These are phyloP conservation scores for Carex cristatella DNA, from an alignment of 176 grass and related monocot species.

Conservation along the genomic window DNA sequence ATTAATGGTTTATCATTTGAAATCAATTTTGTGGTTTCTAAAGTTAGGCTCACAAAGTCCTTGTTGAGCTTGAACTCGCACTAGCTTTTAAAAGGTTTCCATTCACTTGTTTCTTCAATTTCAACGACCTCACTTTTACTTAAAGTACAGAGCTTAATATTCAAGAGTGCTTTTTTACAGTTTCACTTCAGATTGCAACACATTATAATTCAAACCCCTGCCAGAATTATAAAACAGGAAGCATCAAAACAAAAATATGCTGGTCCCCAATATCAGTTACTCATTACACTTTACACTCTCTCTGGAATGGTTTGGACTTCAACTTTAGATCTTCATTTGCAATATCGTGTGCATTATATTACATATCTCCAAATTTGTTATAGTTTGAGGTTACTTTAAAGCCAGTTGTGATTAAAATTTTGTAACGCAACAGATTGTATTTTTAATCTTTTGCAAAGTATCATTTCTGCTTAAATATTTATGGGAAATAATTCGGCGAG, in stretches of 20 bases:
- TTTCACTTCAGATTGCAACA: neutral
- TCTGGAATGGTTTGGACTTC: neutral
- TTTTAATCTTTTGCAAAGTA: neutral
- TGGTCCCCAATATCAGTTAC: neutral
- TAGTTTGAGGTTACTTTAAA: neutral
- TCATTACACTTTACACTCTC: neutral
- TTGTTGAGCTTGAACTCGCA: neutral
- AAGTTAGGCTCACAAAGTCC: neutral
- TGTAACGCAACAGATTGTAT: neutral
- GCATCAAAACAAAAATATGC: neutral
- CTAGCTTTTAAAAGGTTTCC: neutral
- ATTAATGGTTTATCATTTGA: neutral
- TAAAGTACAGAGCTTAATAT: neutral
- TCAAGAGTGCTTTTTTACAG: neutral
- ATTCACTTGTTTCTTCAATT: neutral
- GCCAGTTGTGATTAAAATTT: neutral
- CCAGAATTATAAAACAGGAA: conserved; percentile 7
- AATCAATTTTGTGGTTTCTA: neutral
- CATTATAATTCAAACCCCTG: neutral
- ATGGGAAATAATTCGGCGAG: neutral
- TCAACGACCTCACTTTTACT: neutral
- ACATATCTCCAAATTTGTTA: neutral
- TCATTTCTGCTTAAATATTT: neutral
- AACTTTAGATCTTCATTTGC: neutral
- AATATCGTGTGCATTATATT: neutral